These are phyloP conservation scores for Fusarium odoratissimum DNA, from an alignment of 2,329 filamentous ascomycete genomes.

Conservation along the genomic window DNA sequence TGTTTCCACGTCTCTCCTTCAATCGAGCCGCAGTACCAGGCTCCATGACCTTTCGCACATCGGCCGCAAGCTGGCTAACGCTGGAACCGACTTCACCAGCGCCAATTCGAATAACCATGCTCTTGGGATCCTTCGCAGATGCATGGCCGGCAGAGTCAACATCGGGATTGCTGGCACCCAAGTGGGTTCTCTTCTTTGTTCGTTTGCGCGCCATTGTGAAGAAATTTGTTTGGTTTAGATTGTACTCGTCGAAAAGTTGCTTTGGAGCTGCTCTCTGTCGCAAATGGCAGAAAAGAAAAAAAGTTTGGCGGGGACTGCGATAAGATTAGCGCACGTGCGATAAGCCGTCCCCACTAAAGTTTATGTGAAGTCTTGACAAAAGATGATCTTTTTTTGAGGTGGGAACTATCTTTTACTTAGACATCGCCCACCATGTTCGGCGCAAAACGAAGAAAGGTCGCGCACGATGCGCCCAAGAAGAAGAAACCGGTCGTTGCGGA, in stretches of 20 bases:
- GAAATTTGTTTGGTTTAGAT: conserved; percentile 15
- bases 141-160: conserved; percentile 68
- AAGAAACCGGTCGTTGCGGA: conserved; percentile 27
- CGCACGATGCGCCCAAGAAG: conserved; percentile 45
- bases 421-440: conserved; percentile 49
- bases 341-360: conserved; percentile 50
- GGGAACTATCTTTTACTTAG: not conserved
- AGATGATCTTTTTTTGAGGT: conserved; percentile 12
- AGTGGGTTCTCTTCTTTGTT: conserved; percentile 90
- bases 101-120: conserved; percentile 98
- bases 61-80: conserved; percentile 89
- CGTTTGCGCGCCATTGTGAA: conserved; percentile 79
- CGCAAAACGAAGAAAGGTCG: conserved; percentile 57
- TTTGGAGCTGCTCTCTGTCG: conserved; percentile 19
- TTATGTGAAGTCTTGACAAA: conserved; percentile 27
- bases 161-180: conserved; percentile 72
- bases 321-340: conserved; percentile 51
- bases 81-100: conserved; percentile 93
- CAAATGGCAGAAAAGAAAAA: conserved; percentile 49
- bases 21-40: conserved; percentile 90
- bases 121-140: conserved; percentile 81
- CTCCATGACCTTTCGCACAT: conserved; percentile 95
- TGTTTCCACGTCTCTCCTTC: conserved; percentile 90
- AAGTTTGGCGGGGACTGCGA: conserved; percentile 49
- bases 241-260: conserved; percentile 20